A percentile compares a stretch with the other conserved stretches of the same genome.
phyloP scores from a whole-genome alignment of 164 flowering plant genomes.

The Tetrastigma voinierianum region DNA sequence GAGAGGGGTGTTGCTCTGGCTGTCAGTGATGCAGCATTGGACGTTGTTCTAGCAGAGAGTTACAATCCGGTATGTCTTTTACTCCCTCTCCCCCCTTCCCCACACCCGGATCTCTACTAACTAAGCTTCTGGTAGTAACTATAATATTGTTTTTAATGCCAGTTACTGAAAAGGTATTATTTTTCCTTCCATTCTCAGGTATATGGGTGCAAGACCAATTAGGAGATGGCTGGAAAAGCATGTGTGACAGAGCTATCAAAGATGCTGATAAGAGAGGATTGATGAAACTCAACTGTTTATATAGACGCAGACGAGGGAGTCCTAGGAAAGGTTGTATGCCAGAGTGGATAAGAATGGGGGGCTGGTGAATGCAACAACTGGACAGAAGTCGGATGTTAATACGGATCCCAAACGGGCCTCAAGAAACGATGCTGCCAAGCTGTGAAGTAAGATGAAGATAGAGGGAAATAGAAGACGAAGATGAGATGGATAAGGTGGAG shows the following conservation, averaged over 20 bases:
- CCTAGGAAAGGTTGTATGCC: slow-evolving; percentile 34
- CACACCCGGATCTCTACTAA: no score
- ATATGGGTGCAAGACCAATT: slow-evolving; percentile 91
- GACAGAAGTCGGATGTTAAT: slow-evolving; percentile 62
- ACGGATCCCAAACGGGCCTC: slow-evolving; percentile 45
- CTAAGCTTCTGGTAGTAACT: neutral
- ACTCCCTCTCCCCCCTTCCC: no score
- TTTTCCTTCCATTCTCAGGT: slow-evolving; percentile 34
- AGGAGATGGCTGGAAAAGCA: slow-evolving; percentile 89
- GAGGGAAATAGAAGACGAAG: slow-evolving; percentile 56
- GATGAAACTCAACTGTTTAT: slow-evolving; percentile 90
- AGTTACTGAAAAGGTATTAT: neutral
- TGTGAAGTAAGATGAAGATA: slow-evolving; percentile 66
- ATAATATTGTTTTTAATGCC: neutral
- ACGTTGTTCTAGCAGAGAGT: slow-evolving; percentile 62
- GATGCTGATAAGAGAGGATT: slow-evolving; percentile 75
- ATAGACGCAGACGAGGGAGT: slow-evolving; percentile 66
- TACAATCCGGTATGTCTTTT: slow-evolving; percentile 72
- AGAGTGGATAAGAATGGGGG: slow-evolving; percentile 67
- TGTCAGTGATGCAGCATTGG: slow-evolving; percentile 77
- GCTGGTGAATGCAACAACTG: slow-evolving; percentile 54
- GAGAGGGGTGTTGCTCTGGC: slow-evolving; percentile 86
- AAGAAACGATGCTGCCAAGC: slow-evolving; percentile 48
- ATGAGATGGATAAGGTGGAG: no score
- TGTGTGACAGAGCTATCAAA: slow-evolving; percentile 84